Evolutionary conservation across 129 eudicot genomes (phyloP), one percentile per base, ranked within the genome.

Genomic region (Centrapalus pauciflorus): DNA sequence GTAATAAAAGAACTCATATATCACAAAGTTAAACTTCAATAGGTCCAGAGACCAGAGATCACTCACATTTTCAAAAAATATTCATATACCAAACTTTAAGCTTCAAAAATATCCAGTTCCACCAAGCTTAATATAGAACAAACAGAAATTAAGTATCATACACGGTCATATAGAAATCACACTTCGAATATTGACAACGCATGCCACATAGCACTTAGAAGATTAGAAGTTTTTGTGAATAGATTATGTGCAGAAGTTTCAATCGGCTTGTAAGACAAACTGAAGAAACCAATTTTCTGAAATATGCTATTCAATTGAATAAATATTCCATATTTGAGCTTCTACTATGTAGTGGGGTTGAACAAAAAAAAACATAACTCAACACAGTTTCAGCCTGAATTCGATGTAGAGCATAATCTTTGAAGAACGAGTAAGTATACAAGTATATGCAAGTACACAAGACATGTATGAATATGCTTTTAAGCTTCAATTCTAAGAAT

Each of bases 1-100:
- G 72, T 41, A 30, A 64, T 14, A 41, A 40, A 43, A 14, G n/a
- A n/a, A n/a, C 21, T 20, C 28, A 55, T 41, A 51, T 29, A 73
- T 0, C 56, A 57, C 16, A 52, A 51, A 51, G 43, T 37, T 61
- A 25, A 26, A 55, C 1, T 37, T 48, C 12, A 2, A 48, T 17
- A 33, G n/a, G 1, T 48, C 19, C 28, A 30, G 43, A 30, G 24
- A 49, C 19, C 28, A 30, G 43, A 30, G 24, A 49, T 50, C 48
- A 66, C 37, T 14, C 71, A 16, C 25, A 57, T 57, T 57, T n/a
- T 30, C 26, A 30, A 29, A n/a, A 43, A 27, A 17, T 41, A 26
- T n/a, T 10, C 56, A 28, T 65, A 16, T 48, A 65, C 27, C 41
- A 28, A 65, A 65, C 57, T 27, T 46, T 16, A 35, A 43, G 54